Percentiles rank a stretch among this genome's conserved stretches.
phyloP scores from a whole-genome alignment of 2,329 filamentous ascomycete species.

The Didymella arachidicola region DNA sequence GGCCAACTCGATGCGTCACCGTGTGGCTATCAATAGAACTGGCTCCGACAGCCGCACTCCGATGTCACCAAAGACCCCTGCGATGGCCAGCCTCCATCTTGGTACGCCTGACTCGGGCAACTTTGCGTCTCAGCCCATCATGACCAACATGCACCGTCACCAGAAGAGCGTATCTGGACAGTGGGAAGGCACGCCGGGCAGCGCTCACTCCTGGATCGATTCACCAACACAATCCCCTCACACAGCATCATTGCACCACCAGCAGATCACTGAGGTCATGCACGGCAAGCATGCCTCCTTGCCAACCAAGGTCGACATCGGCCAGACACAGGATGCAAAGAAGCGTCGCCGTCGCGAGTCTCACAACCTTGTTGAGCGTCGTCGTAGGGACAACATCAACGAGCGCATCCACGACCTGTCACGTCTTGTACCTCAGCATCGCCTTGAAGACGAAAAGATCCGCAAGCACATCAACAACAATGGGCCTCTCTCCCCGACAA shows the following conservation, averaged over 20 bases:
- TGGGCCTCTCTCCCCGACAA: conserved; percentile 83
- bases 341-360: conserved; percentile 89
- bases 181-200: conserved; percentile 88
- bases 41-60: conserved; percentile 77
- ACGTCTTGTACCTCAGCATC: conserved; percentile 87
- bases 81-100: conserved; percentile 75
- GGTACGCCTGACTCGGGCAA: conserved; percentile 73
- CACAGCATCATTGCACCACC: conserved; percentile 70
- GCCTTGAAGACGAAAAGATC: conserved; percentile 95
- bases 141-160: conserved; percentile 70
- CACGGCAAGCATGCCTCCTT: conserved; percentile 88
- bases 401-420: conserved; percentile 97
- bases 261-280: conserved; percentile 87
- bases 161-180: conserved; percentile 87
- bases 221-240: conserved; percentile 88
- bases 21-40: conserved; percentile 63
- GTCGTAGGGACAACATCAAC: conserved; percentile 96
- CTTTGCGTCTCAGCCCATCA: conserved; percentile 80
- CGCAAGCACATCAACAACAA: conserved; percentile 94
- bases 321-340: conserved; percentile 90
- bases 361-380: conserved; percentile 94
- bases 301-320: conserved; percentile 77
- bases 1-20: conserved; percentile 45
- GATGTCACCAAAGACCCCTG: conserved; percentile 85
- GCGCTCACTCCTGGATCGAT: conserved; percentile 83